phyloP scores from a whole-genome alignment of 2,329 filamentous ascomycete species.

The Fusarium mundagurra region DNA sequence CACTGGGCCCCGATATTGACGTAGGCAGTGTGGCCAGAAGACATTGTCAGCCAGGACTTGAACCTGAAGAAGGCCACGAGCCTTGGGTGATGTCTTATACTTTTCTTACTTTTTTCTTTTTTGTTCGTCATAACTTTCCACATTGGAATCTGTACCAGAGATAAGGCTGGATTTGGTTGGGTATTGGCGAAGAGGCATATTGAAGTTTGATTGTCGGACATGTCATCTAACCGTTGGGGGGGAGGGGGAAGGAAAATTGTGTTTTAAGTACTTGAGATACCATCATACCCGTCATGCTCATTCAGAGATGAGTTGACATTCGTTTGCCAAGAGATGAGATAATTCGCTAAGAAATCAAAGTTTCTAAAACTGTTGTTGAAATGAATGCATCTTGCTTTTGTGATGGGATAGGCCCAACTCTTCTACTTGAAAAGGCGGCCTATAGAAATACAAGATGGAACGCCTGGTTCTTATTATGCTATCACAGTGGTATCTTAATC shows the following conservation, averaged over 20 bases:
- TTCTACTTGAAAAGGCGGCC: constrained; percentile 18
- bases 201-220: constrained; percentile 19
- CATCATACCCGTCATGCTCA: constrained; percentile 32
- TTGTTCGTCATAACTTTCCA: background rate
- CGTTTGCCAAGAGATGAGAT: constrained; percentile 12
- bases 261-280: constrained; percentile 39
- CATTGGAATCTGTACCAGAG: background rate
- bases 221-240: constrained; percentile 8
- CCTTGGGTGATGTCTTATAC: background rate
- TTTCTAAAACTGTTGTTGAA: background rate
- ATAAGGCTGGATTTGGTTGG: background rate
- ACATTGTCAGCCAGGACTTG: background rate
- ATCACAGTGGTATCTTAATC: constrained; percentile 33
- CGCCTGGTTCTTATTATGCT: constrained; percentile 35
- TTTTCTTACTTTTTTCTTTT: background rate
- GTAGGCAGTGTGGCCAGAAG: background rate
- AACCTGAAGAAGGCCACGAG: background rate
- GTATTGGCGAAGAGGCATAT: constrained; percentile 20
- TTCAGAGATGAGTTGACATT: constrained; percentile 20
- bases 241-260: constrained; percentile 9
- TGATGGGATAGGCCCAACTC: constrained; percentile 8
- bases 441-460: constrained; percentile 33
- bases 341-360: background rate
- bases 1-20: constrained; percentile 8
- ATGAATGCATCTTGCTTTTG: constrained; percentile 12